Percentiles rank a stretch among this genome's conserved stretches.
Evolutionary conservation across 2,329 filamentous ascomycete genomes (phyloP).

Genomic region (Neopestalotiopsis sp.): DNA sequence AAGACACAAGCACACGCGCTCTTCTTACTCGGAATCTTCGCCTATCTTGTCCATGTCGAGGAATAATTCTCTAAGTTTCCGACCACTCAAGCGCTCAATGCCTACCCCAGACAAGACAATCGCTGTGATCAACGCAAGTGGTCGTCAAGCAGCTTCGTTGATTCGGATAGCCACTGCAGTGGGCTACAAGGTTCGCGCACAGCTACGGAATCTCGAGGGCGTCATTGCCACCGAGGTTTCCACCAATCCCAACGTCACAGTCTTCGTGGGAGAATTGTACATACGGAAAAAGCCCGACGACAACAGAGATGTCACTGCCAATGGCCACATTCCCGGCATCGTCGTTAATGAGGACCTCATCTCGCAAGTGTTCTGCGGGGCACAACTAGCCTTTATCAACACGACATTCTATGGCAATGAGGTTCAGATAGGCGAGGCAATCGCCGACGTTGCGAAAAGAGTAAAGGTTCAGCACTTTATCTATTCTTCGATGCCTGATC

Average conservation of each 20-base stretch:
- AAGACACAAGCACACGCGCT: conserved; percentile 66
- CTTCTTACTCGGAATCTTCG: conserved; percentile 66
- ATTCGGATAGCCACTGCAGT: conserved; percentile 93
- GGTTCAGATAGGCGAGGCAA: conserved; percentile 82
- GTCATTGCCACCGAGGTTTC: conserved; percentile 88
- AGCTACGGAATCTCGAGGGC: conserved; percentile 85
- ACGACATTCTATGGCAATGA: conserved; percentile 98
- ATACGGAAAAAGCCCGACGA: conserved; percentile 57
- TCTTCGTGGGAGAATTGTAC: conserved; percentile 70
- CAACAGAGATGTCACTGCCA: conserved; percentile 70
- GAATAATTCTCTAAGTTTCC: conserved; percentile 67
- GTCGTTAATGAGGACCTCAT: conserved; percentile 78
- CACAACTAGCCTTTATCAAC: conserved; percentile 94
- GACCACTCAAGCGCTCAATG: conserved; percentile 64
- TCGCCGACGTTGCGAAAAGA: conserved; percentile 87
- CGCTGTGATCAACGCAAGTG: conserved; percentile 93
- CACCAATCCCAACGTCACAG: conserved; percentile 75
- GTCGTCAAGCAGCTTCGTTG: conserved; percentile 92
- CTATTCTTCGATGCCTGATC: conserved; percentile 97
- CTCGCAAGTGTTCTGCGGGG: conserved; percentile 78
- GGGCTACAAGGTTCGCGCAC: conserved; percentile 90
- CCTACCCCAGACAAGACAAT: conserved; percentile 76
- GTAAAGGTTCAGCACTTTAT: conserved; percentile 89
- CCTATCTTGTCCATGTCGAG: conserved; percentile 60
- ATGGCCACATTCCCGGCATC: conserved; percentile 65